Percentiles rank a stretch among this genome's conserved stretches.
Evolutionary conservation across 352 stramenopile genomes (phyloP).

Genomic region (Globisporangium polare): DNA sequence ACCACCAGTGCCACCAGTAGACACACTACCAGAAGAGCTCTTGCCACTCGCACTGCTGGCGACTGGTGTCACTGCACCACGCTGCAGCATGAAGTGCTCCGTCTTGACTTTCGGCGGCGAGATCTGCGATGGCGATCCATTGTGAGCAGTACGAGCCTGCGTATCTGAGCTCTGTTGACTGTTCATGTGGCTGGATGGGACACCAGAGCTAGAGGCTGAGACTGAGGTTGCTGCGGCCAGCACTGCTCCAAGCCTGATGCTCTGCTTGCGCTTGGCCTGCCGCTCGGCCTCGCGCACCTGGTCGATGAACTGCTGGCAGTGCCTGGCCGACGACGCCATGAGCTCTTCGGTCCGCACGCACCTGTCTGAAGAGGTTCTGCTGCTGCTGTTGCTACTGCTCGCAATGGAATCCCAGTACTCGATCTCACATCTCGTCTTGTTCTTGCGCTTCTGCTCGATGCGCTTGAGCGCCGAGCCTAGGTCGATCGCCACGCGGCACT

Average conservation of each 20-base stretch:
- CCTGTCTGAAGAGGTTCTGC: neutral
- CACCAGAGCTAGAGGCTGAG: neutral
- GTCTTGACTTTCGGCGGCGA: neutral
- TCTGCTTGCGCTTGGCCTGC: conserved; percentile 29
- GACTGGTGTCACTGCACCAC: neutral
- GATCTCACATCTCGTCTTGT: conserved; percentile 55
- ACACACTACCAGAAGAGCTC: neutral
- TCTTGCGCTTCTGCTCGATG: conserved; percentile 51
- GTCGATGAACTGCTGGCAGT: conserved; percentile 61
- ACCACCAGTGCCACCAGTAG: neutral
- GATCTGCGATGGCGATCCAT: neutral
- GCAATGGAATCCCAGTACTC: conserved; percentile 20
- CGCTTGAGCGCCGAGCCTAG: conserved; percentile 36
- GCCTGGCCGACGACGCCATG: conserved; percentile 63
- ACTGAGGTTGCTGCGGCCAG: conserved; percentile 5
- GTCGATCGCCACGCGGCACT: conserved; percentile 33
- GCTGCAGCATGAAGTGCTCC: neutral
- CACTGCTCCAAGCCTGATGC: conserved; percentile 22
- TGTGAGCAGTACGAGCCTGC: neutral
- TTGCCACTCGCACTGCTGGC: neutral
- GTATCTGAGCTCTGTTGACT: neutral
- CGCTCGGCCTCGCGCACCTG: conserved; percentile 38
- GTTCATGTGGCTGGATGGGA: neutral
- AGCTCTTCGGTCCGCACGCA: conserved; percentile 42
- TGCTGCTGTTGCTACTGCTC: neutral